Conservation (phyloP, 1,139 yeast species). For the Lodderomyces metapsilosis region DNA sequence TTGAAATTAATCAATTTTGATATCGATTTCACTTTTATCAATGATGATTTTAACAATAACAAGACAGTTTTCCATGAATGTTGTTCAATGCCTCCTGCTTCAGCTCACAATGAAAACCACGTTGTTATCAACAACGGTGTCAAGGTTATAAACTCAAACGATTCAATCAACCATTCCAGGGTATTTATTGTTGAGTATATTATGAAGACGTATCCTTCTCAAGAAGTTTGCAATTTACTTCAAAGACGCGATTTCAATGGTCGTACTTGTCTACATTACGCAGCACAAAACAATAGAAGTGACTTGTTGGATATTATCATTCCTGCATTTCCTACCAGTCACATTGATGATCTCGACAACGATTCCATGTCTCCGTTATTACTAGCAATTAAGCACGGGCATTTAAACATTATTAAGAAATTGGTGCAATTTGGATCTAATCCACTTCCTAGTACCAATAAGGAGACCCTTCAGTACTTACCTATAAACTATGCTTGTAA, state of each 20-base stretch:
- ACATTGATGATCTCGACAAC: slow-evolving; percentile 58
- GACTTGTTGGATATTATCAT: slow-evolving; percentile 52
- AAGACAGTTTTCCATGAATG: slow-evolving; percentile 46
- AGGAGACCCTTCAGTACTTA: slow-evolving; percentile 57
- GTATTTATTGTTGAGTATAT: slow-evolving; percentile 37
- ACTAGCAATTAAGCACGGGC: slow-evolving; percentile 71
- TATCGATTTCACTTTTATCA: slow-evolving; percentile 39
- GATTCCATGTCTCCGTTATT: slow-evolving; percentile 80
- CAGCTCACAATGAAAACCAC: slow-evolving; percentile 30
- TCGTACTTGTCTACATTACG: slow-evolving; percentile 84
- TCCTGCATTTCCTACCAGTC: slow-evolving; percentile 34
- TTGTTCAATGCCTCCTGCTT: slow-evolving; percentile 41
- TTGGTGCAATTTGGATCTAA: slow-evolving; percentile 50
- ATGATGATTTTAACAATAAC: slow-evolving; percentile 43
- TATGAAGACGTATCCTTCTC: slow-evolving; percentile 23
- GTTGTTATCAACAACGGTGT: slow-evolving; percentile 46
- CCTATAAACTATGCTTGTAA: slow-evolving; percentile 92
- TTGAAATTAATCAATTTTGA: slow-evolving; percentile 42
- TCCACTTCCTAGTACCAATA: slow-evolving; percentile 54
- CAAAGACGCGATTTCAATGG: slow-evolving; percentile 65
- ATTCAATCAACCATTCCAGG: slow-evolving; percentile 42
- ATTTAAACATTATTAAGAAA: slow-evolving; percentile 50
- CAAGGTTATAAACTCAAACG: slow-evolving; percentile 41
- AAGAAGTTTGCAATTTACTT: slow-evolving; percentile 24
- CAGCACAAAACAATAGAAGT: slow-evolving; percentile 65